phyloP scores from a whole-genome alignment of 192 early-diverging fungal species.

The Pilaira anomala region DNA sequence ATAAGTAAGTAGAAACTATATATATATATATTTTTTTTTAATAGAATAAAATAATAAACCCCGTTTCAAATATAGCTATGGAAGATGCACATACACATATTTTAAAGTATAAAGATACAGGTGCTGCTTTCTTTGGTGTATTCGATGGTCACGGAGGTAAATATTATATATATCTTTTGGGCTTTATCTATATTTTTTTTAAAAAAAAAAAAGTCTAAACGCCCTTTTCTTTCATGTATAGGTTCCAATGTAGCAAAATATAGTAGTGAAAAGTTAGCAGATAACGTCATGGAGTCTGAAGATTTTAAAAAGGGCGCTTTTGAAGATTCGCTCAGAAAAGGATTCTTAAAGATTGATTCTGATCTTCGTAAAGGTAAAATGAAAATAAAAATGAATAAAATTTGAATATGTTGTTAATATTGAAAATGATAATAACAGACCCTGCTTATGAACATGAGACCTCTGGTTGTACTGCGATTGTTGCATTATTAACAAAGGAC shows the following conservation, averaged over 20 bases:
- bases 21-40: neutral
- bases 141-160: conserved; percentile 92
- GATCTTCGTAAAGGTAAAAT: conserved; percentile 64
- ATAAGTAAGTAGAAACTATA: conserved; percentile 9
- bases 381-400: neutral
- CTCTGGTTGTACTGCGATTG: conserved; percentile 92
- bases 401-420: neutral
- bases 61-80: conserved; percentile 68
- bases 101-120: conserved; percentile 58
- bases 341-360: conserved; percentile 76
- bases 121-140: conserved; percentile 88
- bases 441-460: conserved; percentile 44
- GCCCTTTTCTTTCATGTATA: too few species aligned
- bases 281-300: conserved; percentile 59
- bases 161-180: neutral
- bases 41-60: neutral
- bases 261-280: conserved; percentile 71
- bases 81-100: conserved; percentile 91
- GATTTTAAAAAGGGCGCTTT: conserved; percentile 68
- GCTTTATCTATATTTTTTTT: too few species aligned
- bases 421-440: neutral
- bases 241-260: conserved; percentile 79
- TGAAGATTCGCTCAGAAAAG: conserved; percentile 69
- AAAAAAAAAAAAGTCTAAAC: too few species aligned
- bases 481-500: conserved; percentile 11